phyloP scores from a whole-genome alignment of 1,284 basidiomycete genomes.

The Heliocybe sulcata region DNA sequence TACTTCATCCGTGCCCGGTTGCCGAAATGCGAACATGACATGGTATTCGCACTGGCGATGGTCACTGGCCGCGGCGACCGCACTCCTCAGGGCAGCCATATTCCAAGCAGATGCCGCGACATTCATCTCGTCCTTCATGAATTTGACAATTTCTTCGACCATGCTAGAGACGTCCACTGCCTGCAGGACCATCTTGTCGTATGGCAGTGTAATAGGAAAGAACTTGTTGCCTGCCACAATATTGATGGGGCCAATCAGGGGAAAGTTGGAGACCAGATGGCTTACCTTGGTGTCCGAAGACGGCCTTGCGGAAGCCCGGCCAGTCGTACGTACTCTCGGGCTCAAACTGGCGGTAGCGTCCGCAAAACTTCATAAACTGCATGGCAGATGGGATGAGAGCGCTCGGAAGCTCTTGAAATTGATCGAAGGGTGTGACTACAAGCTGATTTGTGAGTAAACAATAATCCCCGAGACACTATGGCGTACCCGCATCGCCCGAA shows the following conservation, averaged over 20 bases:
- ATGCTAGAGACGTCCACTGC: background rate
- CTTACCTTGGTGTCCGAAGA: background rate
- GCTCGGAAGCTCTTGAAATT: background rate
- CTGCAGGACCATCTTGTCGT: background rate
- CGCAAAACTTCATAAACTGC: background rate
- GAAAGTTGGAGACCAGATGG: background rate
- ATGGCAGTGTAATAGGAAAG: background rate
- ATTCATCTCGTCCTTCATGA: background rate
- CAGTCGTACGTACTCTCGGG: background rate
- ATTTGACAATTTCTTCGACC: background rate
- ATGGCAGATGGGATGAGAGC: background rate
- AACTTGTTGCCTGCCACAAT: background rate
- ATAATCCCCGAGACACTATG: no score
- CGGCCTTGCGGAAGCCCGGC: background rate
- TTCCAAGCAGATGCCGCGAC: background rate
- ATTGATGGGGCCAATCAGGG: background rate
- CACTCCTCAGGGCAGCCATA: background rate
- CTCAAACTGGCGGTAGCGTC: background rate
- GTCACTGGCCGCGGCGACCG: background rate
- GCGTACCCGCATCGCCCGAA: no score
- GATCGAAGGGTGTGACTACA: background rate
- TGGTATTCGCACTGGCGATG: background rate
- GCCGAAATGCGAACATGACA: background rate
- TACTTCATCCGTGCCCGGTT: background rate
- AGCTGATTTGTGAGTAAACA: no score